Conservation (phyloP, 1,284 basidiomycete genomes). For the Ustilago nuda region DNA sequence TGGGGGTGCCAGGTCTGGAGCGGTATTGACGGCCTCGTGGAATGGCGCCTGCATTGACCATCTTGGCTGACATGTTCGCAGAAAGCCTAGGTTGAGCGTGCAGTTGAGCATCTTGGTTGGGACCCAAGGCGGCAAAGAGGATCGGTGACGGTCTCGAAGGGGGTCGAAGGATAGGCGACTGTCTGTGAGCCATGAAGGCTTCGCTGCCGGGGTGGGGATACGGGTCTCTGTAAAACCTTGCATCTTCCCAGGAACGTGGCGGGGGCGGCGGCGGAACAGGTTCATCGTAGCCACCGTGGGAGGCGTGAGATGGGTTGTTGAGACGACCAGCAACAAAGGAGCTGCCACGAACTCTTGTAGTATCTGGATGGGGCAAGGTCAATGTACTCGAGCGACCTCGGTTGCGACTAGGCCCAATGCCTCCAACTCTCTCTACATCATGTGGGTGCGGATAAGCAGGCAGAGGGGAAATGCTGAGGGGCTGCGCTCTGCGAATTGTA, state of each 20-base stretch:
- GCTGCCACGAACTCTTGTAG: constrained; percentile 17
- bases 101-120: constrained; percentile 23
- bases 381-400: constrained; percentile 51
- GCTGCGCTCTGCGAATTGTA: constrained; percentile 12
- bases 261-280: constrained; percentile 22
- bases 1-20: constrained; percentile 49
- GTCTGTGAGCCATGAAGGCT: constrained; percentile 1
- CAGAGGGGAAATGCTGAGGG: constrained; percentile 27
- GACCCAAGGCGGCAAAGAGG: constrained; percentile 50
- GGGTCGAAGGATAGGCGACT: constrained; percentile 20
- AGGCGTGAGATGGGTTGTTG: constrained; percentile 23
- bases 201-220: constrained; percentile 16
- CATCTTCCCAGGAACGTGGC: constrained; percentile 39
- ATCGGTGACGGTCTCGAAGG: constrained; percentile 41
- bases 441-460: constrained; percentile 18
- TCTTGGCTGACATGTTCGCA: constrained; percentile 7
- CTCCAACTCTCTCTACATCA: constrained; percentile 25
- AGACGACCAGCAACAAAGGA: constrained; percentile 25
- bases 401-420: constrained; percentile 39
- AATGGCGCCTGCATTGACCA: constrained; percentile 13
- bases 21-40: constrained; percentile 19
- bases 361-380: constrained; percentile 34
- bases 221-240: constrained; percentile 14
- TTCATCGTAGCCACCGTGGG: constrained; percentile 26
- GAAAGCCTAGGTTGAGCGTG: constrained; percentile 8